Conservation (phyloP, 2,329 filamentous ascomycete genomes). For the Drechslerella coelobrocha region DNA sequence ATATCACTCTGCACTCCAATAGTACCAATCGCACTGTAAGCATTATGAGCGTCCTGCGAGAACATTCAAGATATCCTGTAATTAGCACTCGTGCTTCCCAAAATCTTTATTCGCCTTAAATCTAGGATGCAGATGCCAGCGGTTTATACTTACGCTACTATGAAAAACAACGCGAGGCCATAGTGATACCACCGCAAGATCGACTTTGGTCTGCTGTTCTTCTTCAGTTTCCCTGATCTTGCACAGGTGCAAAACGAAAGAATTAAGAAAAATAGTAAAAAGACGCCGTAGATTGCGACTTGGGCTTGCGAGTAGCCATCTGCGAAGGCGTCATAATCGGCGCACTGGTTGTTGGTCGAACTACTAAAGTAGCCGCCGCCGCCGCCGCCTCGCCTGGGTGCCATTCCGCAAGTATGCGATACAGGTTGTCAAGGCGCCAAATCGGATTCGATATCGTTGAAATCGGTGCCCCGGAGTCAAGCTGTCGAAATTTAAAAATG, state of each 20-base stretch:
- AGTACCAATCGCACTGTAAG: conserved; percentile 23
- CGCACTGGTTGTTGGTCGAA: conserved; percentile 30
- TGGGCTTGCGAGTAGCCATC: conserved; percentile 26
- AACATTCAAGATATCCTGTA: not conserved
- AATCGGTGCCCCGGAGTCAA: no score
- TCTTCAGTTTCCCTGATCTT: conserved; percentile 37
- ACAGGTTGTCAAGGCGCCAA: not conserved
- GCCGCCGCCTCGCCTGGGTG: conserved; percentile 35
- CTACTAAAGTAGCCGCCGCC: not conserved
- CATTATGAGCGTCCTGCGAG: conserved; percentile 25
- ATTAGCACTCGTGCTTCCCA: not conserved
- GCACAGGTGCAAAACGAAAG: conserved; percentile 8
- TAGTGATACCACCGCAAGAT: conserved; percentile 45
- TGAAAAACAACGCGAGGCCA: conserved; percentile 32
- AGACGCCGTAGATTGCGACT: conserved; percentile 27
- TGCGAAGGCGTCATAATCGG: conserved; percentile 18
- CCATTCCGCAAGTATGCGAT: conserved; percentile 14
- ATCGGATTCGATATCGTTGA: not conserved
- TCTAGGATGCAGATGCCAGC: not conserved
- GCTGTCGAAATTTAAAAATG: not conserved
- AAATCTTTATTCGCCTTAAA: not conserved
- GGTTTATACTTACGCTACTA: conserved; percentile 29
- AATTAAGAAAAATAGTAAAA: conserved; percentile 31
- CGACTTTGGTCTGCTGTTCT: conserved; percentile 14
- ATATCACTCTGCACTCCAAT: conserved; percentile 24